Percentiles rank a stretch among this genome's conserved stretches.
Conservation (phyloP, 345 rosid species). For the Populus simonii region DNA sequence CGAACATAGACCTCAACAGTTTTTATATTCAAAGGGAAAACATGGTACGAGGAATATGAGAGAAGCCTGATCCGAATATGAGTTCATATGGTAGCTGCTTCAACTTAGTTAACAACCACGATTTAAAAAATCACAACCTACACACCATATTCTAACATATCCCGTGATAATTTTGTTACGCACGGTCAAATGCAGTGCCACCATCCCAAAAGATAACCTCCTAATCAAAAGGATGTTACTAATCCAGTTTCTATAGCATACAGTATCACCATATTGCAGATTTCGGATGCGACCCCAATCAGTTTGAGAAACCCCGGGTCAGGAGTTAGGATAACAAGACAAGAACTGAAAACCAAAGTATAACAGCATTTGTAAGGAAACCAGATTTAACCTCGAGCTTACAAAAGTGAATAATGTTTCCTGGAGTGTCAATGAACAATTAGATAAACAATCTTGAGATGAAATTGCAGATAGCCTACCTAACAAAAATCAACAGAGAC, state of each 20-base stretch:
- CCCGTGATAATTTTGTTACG: not conserved
- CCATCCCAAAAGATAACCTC: too few species aligned
- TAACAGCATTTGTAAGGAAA: not conserved
- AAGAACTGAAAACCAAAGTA: not conserved
- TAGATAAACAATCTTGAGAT: not conserved
- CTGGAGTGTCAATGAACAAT: not conserved
- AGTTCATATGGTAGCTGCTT: not conserved
- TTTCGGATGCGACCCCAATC: too few species aligned
- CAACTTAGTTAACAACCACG: too few species aligned
- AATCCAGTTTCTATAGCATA: too few species aligned
- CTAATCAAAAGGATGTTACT: not conserved
- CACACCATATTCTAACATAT: not conserved
- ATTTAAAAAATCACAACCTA: not conserved
- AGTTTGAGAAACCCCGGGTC: not conserved
- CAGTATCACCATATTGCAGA: too few species aligned
- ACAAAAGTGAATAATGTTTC: not conserved
- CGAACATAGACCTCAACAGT: too few species aligned
- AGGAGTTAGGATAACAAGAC: not conserved
- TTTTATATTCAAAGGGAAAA: too few species aligned
- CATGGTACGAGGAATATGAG: not conserved
- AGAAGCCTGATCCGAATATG: not conserved
- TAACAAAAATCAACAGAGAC: slow-evolving; percentile 2
- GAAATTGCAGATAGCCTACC: not conserved
- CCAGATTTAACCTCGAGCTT: not conserved
- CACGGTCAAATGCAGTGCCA: not conserved